Conservation (phyloP, 129 eudicot genomes). For the Escallonia rubra region DNA sequence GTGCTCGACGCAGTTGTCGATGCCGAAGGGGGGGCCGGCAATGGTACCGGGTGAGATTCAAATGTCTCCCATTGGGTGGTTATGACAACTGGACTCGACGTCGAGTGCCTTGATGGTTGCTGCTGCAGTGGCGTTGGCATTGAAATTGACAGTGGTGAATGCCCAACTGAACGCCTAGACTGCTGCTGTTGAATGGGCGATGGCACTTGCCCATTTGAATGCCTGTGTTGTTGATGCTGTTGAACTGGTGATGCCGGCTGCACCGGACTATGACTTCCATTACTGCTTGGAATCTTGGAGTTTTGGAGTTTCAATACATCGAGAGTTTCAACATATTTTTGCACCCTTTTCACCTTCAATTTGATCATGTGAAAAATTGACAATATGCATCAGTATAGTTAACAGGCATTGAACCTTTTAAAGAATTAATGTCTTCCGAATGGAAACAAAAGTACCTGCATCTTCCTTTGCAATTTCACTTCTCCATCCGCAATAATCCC, state of each 20-base stretch:
- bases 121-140: conserved; percentile 12
- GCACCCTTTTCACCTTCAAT: conserved; percentile 73
- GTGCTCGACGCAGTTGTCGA: conserved; percentile 25
- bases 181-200: conserved; percentile 39
- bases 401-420: too few relatives aligned
- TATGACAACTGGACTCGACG: conserved; percentile 53
- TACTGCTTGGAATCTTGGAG: conserved; percentile 24
- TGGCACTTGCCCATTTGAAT: conserved; percentile 25
- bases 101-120: conserved; percentile 42
- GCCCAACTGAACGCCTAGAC: conserved; percentile 47
- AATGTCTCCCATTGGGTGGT: conserved; percentile 93
- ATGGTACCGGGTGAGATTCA: conserved; percentile 47
- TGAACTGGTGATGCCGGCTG: conserved; percentile 9
- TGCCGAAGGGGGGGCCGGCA: conserved; percentile 37
- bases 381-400: too few relatives aligned
- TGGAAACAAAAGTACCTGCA: conserved; percentile 42
- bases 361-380: not conserved
- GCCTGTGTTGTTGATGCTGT: conserved; percentile 15
- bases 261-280: conserved; percentile 18
- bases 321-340: conserved; percentile 72
- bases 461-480: conserved; percentile 68
- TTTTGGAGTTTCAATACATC: conserved; percentile 69
- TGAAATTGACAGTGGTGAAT: conserved; percentile 5
- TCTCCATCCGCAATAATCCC: conserved; percentile 67
- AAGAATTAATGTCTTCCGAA: not conserved